Evolutionary conservation across 2,329 filamentous ascomycete genomes (phyloP).

Genomic region (Fusarium kyushuense): DNA sequence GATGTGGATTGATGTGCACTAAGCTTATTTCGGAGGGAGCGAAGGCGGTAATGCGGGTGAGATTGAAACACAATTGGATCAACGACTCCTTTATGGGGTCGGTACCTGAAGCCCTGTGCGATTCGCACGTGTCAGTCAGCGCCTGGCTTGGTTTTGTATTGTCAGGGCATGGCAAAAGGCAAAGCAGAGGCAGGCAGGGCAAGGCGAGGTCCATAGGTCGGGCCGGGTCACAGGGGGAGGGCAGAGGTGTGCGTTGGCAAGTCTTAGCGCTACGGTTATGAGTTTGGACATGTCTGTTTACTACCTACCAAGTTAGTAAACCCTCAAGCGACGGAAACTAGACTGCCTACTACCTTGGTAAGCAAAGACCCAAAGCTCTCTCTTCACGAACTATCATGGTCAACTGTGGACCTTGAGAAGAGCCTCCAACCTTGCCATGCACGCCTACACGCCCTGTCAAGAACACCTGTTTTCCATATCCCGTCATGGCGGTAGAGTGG

Average conservation of each 20-base stretch:
- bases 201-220: slow-evolving; percentile 17
- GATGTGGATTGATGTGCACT: slow-evolving; percentile 14
- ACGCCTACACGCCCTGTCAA: slow-evolving; percentile 1
- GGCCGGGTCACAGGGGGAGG: slow-evolving; percentile 32
- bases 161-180: not conserved
- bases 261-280: slow-evolving; percentile 27
- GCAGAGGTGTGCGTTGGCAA: slow-evolving; percentile 40
- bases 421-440: slow-evolving; percentile 8
- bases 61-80: slow-evolving; percentile 32
- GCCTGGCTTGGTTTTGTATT: slow-evolving; percentile 21
- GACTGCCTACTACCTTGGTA: not conserved
- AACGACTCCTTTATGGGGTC: slow-evolving; percentile 12
- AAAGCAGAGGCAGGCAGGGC: not conserved
- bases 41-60: slow-evolving; percentile 41
- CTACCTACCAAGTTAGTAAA: not conserved
- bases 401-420: slow-evolving; percentile 15
- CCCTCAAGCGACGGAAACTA: not conserved
- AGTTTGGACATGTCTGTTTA: slow-evolving; percentile 1
- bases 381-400: slow-evolving; percentile 6
- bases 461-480: slow-evolving; percentile 17
- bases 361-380: slow-evolving; percentile 9
- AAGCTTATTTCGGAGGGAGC: slow-evolving; percentile 13
- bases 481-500: slow-evolving; percentile 34
- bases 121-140: slow-evolving; percentile 43
- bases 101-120: slow-evolving; percentile 44